Percentiles rank a stretch among this genome's conserved stretches.
Conservation (phyloP, 2,329 filamentous ascomycete species). For the Drechslerella stenobrocha region DNA sequence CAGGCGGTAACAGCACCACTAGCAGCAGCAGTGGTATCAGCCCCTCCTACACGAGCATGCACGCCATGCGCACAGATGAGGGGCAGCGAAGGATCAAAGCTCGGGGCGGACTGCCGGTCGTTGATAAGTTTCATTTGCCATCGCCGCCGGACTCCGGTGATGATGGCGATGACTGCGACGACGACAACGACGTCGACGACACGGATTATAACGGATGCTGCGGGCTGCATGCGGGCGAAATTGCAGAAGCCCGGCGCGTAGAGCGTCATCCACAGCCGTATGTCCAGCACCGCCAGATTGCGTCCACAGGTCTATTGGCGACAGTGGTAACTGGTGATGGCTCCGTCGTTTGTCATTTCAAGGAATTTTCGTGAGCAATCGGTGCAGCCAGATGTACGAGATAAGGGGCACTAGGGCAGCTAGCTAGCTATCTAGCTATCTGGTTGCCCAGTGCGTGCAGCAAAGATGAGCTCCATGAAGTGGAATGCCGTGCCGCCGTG, state of each 20-base stretch:
- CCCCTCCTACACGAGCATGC: neutral
- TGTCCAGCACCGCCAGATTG: conserved; percentile 28
- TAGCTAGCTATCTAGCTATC: conserved; percentile 3
- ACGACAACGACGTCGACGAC: conserved; percentile 11
- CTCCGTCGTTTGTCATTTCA: conserved; percentile 43
- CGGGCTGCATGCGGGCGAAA: conserved; percentile 30
- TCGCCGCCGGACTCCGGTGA: conserved; percentile 26
- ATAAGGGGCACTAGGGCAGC: neutral
- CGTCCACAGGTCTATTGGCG: conserved; percentile 39
- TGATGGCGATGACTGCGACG: conserved; percentile 10
- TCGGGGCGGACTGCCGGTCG: conserved; percentile 12
- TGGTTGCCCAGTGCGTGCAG: no score
- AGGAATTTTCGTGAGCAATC: conserved; percentile 35
- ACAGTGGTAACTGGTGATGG: conserved; percentile 42
- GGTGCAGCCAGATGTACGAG: neutral
- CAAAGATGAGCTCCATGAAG: no score
- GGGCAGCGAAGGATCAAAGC: neutral
- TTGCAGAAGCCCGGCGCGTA: conserved; percentile 34
- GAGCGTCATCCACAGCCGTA: conserved; percentile 19
- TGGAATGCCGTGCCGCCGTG: conserved; percentile 13
- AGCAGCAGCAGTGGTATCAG: no score
- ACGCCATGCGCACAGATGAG: conserved; percentile 6
- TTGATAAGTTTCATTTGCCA: conserved; percentile 23
- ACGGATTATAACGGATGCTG: conserved; percentile 4
- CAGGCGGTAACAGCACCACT: no score